These are phyloP conservation scores for Cladosporium austrohemisphaericum DNA, from an alignment of 2,329 filamentous ascomycete species.

Conservation along the genomic window DNA sequence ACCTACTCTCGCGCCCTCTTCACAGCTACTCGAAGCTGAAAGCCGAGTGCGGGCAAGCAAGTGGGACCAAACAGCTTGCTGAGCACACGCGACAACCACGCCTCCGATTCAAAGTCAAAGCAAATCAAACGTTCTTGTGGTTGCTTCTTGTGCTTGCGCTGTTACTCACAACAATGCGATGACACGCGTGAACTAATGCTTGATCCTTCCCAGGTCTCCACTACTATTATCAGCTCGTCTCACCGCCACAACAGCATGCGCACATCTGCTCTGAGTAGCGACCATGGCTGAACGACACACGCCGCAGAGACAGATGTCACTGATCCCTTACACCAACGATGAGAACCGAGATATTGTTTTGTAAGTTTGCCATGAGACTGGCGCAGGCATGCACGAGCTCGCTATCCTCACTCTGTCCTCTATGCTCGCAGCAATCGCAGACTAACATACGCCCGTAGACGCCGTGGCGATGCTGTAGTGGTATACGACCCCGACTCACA, in stretches of 20 bases:
- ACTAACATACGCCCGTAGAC: constrained; percentile 52
- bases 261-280: background rate
- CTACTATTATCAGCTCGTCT: background rate
- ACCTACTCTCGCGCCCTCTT: too few relatives aligned
- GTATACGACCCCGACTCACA: constrained; percentile 82
- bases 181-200: background rate
- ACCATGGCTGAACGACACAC: constrained; percentile 31
- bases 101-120: background rate
- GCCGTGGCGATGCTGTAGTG: constrained; percentile 88
- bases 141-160: too few relatives aligned
- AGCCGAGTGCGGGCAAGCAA: too few relatives aligned
- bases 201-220: background rate
- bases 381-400: too few relatives aligned
- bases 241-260: constrained; percentile 13
- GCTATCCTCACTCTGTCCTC: too few relatives aligned
- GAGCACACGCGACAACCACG: background rate
- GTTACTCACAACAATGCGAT: background rate
- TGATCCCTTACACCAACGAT: constrained; percentile 73
- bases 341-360: constrained; percentile 70
- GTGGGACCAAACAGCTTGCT: too few relatives aligned
- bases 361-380: too few relatives aligned
- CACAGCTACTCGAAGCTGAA: too few relatives aligned
- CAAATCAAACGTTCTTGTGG: too few relatives aligned
- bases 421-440: constrained; percentile 3
- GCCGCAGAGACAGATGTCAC: constrained; percentile 52